Evolutionary conservation across 805 yeast genomes (phyloP).

Genomic region (Saccharomycopsis fibuligera): DNA sequence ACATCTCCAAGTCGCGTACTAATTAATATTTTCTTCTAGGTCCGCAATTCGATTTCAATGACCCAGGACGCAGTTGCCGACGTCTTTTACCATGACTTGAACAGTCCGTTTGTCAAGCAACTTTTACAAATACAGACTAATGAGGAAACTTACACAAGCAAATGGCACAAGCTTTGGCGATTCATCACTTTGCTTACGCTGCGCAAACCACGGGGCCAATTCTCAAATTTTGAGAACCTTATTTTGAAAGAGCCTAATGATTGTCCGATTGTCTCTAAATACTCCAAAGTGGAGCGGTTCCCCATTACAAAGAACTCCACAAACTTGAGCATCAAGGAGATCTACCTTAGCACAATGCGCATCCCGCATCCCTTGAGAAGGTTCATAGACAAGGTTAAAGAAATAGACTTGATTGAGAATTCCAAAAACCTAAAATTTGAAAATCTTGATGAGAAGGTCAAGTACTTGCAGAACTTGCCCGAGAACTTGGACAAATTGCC

Average conservation of each 20-base stretch:
- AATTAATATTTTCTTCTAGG: too few relatives aligned
- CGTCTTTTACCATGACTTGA: too few relatives aligned
- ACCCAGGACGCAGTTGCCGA: too few relatives aligned
- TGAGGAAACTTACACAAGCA: constrained; percentile 14
- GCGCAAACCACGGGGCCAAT: too few relatives aligned
- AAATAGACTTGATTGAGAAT: constrained; percentile 13
- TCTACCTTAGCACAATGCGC: constrained; percentile 37
- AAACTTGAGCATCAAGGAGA: constrained; percentile 24
- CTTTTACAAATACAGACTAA: constrained; percentile 9
- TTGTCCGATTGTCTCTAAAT: constrained; percentile 47
- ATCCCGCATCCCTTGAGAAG: constrained; percentile 45
- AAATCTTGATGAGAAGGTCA: constrained; percentile 6
- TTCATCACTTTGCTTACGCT: constrained; percentile 2
- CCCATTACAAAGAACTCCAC: constrained; percentile 25
- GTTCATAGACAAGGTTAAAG: constrained; percentile 2
- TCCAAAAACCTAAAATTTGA: constrained; percentile 12
- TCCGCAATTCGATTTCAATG: too few relatives aligned
- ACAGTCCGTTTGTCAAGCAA: constrained; percentile 6
- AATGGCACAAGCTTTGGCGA: constrained; percentile 6
- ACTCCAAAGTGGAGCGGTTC: constrained; percentile 34
- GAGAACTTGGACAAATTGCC: constrained; percentile 42
- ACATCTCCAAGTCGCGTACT: too few relatives aligned
- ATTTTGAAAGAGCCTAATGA: constrained; percentile 47
- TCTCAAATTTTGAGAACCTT: constrained; percentile 34
- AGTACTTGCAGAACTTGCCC: constrained; percentile 17